Conservation (phyloP, 2,329 filamentous ascomycete genomes). For the Hymenoscyphus repandus region DNA sequence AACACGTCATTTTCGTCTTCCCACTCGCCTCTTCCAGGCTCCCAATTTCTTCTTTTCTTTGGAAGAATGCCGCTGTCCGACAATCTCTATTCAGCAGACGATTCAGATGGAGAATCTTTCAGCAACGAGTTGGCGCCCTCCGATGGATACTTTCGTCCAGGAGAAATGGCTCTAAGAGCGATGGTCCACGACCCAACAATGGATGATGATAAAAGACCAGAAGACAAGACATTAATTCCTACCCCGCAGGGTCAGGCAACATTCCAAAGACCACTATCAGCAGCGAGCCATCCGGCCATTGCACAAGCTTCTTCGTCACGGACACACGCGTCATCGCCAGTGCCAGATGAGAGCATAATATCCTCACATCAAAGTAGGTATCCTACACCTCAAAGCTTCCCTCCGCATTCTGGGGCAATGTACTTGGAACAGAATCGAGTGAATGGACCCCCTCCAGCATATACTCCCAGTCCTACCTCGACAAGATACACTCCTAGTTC, state of each 20-base stretch:
- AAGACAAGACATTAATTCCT: conserved; percentile 23
- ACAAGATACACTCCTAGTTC: conserved; percentile 3
- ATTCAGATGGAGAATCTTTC: conserved; percentile 23
- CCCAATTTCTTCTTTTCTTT: not conserved
- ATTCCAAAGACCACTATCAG: conserved; percentile 14
- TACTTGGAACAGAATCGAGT: conserved; percentile 13
- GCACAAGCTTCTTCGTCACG: conserved; percentile 15
- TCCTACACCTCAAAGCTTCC: conserved; percentile 11
- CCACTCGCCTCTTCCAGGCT: not conserved
- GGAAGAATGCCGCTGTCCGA: conserved; percentile 20
- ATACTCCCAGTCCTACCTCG: conserved; percentile 17
- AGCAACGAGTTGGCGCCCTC: conserved; percentile 27
- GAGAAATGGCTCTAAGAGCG: conserved; percentile 10
- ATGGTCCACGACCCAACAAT: conserved; percentile 25
- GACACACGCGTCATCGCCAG: conserved; percentile 21
- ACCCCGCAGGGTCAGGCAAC: conserved; percentile 12
- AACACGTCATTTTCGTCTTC: not conserved
- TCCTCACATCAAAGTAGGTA: conserved; percentile 10
- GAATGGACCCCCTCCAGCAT: conserved; percentile 26
- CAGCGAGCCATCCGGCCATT: conserved; percentile 14
- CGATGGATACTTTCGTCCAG: conserved; percentile 29
- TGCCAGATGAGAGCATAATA: conserved; percentile 3
- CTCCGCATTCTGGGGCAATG: conserved; percentile 11
- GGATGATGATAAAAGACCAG: conserved; percentile 18
- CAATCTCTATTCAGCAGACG: conserved; percentile 21